Evolutionary conservation across 2,329 filamentous ascomycete species (phyloP).

Genomic region (Colletotrichum scovillei): DNA sequence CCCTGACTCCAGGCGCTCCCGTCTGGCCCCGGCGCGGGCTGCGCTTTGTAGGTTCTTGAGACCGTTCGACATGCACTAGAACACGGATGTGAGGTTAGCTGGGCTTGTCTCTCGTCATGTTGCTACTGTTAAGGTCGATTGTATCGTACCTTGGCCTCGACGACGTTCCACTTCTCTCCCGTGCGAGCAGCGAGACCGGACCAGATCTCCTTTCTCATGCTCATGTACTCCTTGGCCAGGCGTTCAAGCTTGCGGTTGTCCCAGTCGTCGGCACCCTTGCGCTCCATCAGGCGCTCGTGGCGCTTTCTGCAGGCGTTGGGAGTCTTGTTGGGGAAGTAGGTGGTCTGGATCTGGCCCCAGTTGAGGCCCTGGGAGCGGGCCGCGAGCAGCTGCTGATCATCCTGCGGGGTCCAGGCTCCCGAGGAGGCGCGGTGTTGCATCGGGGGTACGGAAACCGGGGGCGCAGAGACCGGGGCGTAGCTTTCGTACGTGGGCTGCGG

Average conservation of each 20-base stretch:
- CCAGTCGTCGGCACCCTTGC: conserved; percentile 80
- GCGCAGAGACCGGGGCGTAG: conserved; percentile 48
- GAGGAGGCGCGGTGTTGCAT: conserved; percentile 66
- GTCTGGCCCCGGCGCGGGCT: conserved; percentile 73
- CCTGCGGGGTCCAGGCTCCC: conserved; percentile 77
- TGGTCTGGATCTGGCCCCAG: conserved; percentile 83
- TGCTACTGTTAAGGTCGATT: neutral
- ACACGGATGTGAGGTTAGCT: conserved; percentile 30
- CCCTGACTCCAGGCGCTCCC: conserved; percentile 68
- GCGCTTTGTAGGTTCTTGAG: conserved; percentile 83
- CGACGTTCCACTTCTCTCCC: conserved; percentile 85
- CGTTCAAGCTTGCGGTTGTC: conserved; percentile 79
- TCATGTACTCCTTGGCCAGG: conserved; percentile 83
- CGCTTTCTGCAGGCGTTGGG: conserved; percentile 90
- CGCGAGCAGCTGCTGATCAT: conserved; percentile 78
- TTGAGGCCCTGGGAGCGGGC: conserved; percentile 82
- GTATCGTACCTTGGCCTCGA: conserved; percentile 68
- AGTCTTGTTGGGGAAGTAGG: conserved; percentile 81
- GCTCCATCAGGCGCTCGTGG: conserved; percentile 86
- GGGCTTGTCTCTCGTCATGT: neutral
- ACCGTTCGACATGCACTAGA: conserved; percentile 85
- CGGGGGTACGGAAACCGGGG: conserved; percentile 47
- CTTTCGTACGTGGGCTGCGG: conserved; percentile 50
- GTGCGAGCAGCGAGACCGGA: conserved; percentile 75
- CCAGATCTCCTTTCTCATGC: conserved; percentile 85